These are phyloP conservation scores for Lithospermum erythrorhizon DNA, from an alignment of 257 asterid species.

Conservation along the genomic window DNA sequence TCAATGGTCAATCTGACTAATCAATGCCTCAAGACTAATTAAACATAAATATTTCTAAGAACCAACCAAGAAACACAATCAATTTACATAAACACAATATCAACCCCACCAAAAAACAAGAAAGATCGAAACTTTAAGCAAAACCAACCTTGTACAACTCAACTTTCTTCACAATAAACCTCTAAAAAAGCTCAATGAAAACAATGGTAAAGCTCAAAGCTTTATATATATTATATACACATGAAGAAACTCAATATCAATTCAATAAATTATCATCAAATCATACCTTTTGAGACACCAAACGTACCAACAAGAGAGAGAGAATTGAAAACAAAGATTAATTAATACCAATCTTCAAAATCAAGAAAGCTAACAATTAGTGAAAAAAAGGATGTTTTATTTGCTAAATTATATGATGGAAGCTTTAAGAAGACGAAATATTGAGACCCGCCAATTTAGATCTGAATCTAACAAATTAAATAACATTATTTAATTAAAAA, in stretches of 20 bases:
- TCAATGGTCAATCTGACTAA: background rate
- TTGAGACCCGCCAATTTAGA: constrained; percentile 14
- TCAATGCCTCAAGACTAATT: background rate
- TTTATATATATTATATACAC: constrained; percentile 8
- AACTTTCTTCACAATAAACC: background rate
- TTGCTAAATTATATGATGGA: constrained; percentile 8
- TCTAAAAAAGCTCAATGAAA: background rate
- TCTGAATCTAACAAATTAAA: constrained; percentile 19
- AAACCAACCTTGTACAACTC: background rate
- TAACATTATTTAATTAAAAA: background rate
- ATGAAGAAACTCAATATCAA: background rate
- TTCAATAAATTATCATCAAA: constrained; percentile 3
- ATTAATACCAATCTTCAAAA: constrained; percentile 6
- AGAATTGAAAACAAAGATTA: background rate
- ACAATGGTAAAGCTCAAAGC: constrained; percentile 1
- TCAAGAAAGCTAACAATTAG: constrained; percentile 1
- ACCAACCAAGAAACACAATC: background rate
- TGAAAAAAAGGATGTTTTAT: background rate
- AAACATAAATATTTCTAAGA: background rate
- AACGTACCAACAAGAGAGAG: constrained; percentile 14
- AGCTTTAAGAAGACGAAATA: constrained; percentile 8
- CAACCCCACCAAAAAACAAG: background rate
- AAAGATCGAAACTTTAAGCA: background rate
- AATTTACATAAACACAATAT: background rate
- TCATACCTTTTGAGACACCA: constrained; percentile 14